Evolutionary conservation across 2,329 filamentous ascomycete genomes (phyloP).

Genomic region (Arthroderma sp.): DNA sequence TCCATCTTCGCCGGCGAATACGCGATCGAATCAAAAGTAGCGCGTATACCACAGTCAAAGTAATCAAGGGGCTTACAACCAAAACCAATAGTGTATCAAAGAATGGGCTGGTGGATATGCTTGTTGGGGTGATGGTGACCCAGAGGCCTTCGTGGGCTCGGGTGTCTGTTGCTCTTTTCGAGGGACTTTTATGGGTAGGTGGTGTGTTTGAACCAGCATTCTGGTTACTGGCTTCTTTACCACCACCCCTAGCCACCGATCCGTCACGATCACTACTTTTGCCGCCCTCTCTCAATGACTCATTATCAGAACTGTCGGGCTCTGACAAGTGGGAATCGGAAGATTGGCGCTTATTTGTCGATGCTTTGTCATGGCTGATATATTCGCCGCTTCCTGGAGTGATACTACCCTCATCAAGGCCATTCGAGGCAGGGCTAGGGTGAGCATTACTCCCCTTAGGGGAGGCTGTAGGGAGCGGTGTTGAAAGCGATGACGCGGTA

Average conservation of each 20-base stretch:
- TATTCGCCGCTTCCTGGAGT: constrained; percentile 65
- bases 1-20: constrained; percentile 79
- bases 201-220: neutral
- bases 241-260: constrained; percentile 21
- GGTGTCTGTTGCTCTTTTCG: constrained; percentile 17
- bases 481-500: constrained; percentile 14
- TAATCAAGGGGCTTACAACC: constrained; percentile 88
- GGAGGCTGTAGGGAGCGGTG: constrained; percentile 8
- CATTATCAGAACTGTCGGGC: neutral
- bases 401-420: constrained; percentile 51
- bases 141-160: constrained; percentile 65
- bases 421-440: constrained; percentile 21
- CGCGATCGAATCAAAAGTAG: constrained; percentile 75
- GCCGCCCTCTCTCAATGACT: constrained; percentile 6
- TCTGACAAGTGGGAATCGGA: constrained; percentile 1
- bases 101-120: constrained; percentile 76
- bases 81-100: constrained; percentile 93
- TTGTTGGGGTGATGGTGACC: constrained; percentile 91
- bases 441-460: neutral
- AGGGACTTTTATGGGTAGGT: constrained; percentile 5
- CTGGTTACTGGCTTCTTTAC: neutral
- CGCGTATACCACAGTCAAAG: constrained; percentile 82
- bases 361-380: constrained; percentile 28
- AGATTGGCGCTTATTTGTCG: constrained; percentile 7
- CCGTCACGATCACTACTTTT: constrained; percentile 20